Percentiles rank a stretch among this genome's conserved stretches.
Conservation (phyloP, 208 protist species). For the Trypanosoma cruzi region DNA sequence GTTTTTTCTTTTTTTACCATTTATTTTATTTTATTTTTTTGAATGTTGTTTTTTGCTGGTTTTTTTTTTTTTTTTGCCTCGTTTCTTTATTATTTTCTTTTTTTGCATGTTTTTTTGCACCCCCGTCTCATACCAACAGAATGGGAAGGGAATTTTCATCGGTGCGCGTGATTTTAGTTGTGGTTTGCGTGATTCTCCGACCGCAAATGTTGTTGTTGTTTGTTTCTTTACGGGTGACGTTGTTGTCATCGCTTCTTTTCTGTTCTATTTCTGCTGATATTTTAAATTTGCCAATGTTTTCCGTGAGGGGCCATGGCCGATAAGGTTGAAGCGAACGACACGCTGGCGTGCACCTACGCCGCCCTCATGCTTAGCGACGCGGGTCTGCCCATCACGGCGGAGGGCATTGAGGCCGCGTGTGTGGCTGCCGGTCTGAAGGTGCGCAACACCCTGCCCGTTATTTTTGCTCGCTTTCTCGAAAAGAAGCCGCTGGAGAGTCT, state of each 20-base stretch:
- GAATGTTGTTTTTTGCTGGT: slow-evolving; percentile 13
- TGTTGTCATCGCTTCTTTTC: slow-evolving; percentile 2
- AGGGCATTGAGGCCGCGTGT: slow-evolving; percentile 70
- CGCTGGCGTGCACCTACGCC: slow-evolving; percentile 88
- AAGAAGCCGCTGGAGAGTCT: slow-evolving; percentile 78
- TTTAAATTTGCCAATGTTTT: slow-evolving; percentile 6
- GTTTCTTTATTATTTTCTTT: background rate
- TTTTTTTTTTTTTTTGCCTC: background rate
- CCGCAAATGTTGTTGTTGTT: too few relatives aligned
- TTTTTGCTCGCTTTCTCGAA: slow-evolving; percentile 86
- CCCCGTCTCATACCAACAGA: background rate
- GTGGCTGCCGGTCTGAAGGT: slow-evolving; percentile 74
- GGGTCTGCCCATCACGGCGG: slow-evolving; percentile 65
- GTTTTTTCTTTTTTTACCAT: background rate
- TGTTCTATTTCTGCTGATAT: background rate
- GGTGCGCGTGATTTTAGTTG: background rate
- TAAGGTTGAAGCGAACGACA: slow-evolving; percentile 51
- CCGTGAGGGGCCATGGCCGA: slow-evolving; percentile 42
- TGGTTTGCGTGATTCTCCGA: background rate
- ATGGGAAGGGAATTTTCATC: background rate
- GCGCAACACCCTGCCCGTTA: slow-evolving; percentile 72
- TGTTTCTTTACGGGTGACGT: background rate
- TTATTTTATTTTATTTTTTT: slow-evolving; percentile 17
- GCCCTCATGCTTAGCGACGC: slow-evolving; percentile 79
- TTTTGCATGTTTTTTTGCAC: background rate